Base-by-base conservation (phyloP, 257 asterid genomes). In the Nicotiana noctiflora region DNA sequence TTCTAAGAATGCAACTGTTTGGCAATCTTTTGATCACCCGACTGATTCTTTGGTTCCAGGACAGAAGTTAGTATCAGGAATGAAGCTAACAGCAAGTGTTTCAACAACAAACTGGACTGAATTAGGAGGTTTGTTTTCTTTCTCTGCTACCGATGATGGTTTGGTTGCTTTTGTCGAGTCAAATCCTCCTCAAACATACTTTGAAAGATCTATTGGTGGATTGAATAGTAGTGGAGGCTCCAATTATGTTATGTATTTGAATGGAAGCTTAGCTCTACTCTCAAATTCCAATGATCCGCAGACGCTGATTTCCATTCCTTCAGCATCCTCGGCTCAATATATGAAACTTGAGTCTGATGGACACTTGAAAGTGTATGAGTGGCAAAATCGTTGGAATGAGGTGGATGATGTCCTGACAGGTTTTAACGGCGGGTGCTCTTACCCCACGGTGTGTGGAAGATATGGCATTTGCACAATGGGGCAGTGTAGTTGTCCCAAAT, bases 21-120 rank as follows among this genome's bases (percentile, higher is more conserved):
- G 87, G 85, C 85, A 82, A 64, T 84, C 87, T 19, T 84, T 81
- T 52, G 77, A 70, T 81, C 82, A 81, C 18, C 84, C 82, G 23
- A 82, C 84, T 2, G 85, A 85, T 61, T 31, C 79, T n/a, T 64
- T 85, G 2, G 76, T 85, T 61, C 79, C 67, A 10, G 87, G 87
- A 51, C 85, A 85, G 75, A 55, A 29, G 79, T 63, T 81, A 37
- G 27, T 1, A 46, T 21, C 62, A 2, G 83, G 86, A 7, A 84
- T 75, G 79, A 82, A 75, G 80, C 83, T 83, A 40, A 83, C 64
- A 23, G 66, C 84, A 14, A 18, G 83, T 34, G 55, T 60, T 59
- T 76, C 84, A 34, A 44, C 21, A 68, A 68, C 68, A 4, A 75
- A 82, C 25, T 82, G 81, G 78, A 81, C 79, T 0, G 32, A 64